Percentiles rank a stretch among this genome's conserved stretches.
phyloP scores from a whole-genome alignment of 768 basidiomycete genomes.

The Agrocybe pediades region DNA sequence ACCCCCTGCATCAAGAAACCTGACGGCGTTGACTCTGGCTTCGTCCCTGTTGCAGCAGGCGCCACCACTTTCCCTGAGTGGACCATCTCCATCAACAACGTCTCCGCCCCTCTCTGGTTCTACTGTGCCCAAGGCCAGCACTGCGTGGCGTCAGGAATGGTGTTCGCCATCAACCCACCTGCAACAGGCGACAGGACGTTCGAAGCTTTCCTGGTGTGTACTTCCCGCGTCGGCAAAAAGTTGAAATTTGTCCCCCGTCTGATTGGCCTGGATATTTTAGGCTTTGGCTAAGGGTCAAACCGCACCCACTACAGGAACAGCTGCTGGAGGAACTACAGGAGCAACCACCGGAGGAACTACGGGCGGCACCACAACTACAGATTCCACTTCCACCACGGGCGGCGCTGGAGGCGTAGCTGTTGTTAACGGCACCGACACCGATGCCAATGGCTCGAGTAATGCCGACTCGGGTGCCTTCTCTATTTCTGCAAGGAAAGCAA shows the following conservation, averaged over 20 bases:
- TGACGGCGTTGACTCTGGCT: conserved; percentile 47
- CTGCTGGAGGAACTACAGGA: conserved; percentile 1
- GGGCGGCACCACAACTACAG: background rate
- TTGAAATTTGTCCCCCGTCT: background rate
- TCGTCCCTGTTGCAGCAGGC: conserved; percentile 36
- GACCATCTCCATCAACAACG: conserved; percentile 35
- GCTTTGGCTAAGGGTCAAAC: conserved; percentile 26
- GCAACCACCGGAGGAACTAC: conserved; percentile 11
- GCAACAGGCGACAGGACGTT: conserved; percentile 44
- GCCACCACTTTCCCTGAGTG: conserved; percentile 37
- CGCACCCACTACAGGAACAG: conserved; percentile 15
- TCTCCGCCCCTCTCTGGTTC: conserved; percentile 52
- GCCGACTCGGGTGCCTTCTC: too few species aligned
- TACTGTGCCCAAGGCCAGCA: conserved; percentile 49
- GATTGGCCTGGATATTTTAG: conserved; percentile 6
- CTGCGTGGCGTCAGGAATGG: conserved; percentile 49
- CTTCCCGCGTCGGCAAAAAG: background rate
- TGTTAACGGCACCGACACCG: too few species aligned
- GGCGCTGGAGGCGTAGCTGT: too few species aligned
- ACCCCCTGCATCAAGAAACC: conserved; percentile 36
- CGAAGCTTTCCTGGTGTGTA: conserved; percentile 34
- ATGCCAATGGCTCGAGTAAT: too few species aligned
- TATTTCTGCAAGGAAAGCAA: too few species aligned
- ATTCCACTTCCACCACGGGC: too few species aligned
- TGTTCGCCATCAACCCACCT: conserved; percentile 58